Percentiles rank a stretch among this genome's conserved stretches.
These are phyloP conservation scores for Blastobotrys elegans DNA, from an alignment of 1,139 yeast species.

Conservation along the genomic window DNA sequence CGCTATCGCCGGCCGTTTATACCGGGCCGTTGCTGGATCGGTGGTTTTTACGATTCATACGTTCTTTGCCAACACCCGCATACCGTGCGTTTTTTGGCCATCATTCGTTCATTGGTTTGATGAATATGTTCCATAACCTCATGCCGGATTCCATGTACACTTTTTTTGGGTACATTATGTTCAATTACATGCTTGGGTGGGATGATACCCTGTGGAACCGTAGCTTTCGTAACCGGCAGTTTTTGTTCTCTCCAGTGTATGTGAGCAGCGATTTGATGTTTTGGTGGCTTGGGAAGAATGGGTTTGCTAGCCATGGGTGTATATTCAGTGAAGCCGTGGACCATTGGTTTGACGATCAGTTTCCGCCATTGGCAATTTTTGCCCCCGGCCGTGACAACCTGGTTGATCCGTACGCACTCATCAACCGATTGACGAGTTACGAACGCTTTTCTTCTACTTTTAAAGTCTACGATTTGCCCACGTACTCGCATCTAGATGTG, in stretches of 20 bases:
- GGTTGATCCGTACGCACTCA: constrained; percentile 59
- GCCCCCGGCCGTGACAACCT: constrained; percentile 60
- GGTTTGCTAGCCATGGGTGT: constrained; percentile 51
- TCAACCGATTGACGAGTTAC: constrained; percentile 43
- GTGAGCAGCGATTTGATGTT: constrained; percentile 76
- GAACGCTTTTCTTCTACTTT: constrained; percentile 39
- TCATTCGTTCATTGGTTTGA: constrained; percentile 33
- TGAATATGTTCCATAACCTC: constrained; percentile 32
- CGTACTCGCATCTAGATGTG: constrained; percentile 85
- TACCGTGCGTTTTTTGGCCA: constrained; percentile 49
- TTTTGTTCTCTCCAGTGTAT: constrained; percentile 80
- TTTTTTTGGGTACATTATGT: constrained; percentile 65
- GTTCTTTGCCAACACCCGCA: constrained; percentile 22
- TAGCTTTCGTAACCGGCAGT: constrained; percentile 62
- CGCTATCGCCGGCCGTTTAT: constrained; percentile 85
- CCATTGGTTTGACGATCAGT: constrained; percentile 52
- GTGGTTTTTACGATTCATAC: constrained; percentile 44
- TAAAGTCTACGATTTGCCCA: constrained; percentile 29
- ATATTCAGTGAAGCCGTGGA: constrained; percentile 43
- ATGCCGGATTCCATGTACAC: constrained; percentile 51
- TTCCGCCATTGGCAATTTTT: constrained; percentile 56
- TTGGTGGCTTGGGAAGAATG: constrained; percentile 73
- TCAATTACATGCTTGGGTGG: constrained; percentile 85
- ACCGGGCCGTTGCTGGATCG: constrained; percentile 66
- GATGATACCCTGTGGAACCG: constrained; percentile 72